phyloP scores from a whole-genome alignment of 2,329 filamentous ascomycete genomes.

The Drechmeria coniospora region DNA sequence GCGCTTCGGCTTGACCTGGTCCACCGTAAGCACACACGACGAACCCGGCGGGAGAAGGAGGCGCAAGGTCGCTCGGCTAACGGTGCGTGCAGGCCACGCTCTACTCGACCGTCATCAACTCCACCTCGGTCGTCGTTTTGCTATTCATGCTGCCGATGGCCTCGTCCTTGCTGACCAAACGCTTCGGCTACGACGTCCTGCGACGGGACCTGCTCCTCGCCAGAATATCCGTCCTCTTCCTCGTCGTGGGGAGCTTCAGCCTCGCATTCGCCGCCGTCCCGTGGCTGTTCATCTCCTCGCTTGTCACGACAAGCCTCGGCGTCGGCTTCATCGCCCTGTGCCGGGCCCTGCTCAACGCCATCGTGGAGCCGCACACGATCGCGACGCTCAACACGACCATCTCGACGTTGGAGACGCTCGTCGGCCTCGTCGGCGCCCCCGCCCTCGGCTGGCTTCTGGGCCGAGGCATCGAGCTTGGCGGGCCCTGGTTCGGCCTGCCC shows the following conservation, averaged over 20 bases:
- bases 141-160: conserved; percentile 21
- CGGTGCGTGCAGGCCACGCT: conserved; percentile 20
- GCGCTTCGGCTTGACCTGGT: conserved; percentile 33
- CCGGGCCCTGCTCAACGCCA: conserved; percentile 33
- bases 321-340: conserved; percentile 25
- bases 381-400: conserved; percentile 38
- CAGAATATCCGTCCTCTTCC: conserved; percentile 17
- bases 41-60: not conserved
- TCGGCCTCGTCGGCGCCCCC: conserved; percentile 30
- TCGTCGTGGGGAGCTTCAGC: conserved; percentile 19
- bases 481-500: conserved; percentile 32
- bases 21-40: conserved; percentile 20
- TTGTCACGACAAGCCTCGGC: conserved; percentile 30
- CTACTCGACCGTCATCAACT: conserved; percentile 21
- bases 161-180: conserved; percentile 17
- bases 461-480: conserved; percentile 28
- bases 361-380: conserved; percentile 37
- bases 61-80: not conserved
- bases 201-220: conserved; percentile 25
- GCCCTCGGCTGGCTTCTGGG: conserved; percentile 30
- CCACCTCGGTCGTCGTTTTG: conserved; percentile 21
- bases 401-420: conserved; percentile 31
- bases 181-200: conserved; percentile 14
- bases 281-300: conserved; percentile 19
- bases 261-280: conserved; percentile 21